Percentiles rank a stretch among this genome's conserved stretches.
These are phyloP conservation scores for Prosopis cineraria DNA, from an alignment of 306 rosid species.

Conservation along the genomic window DNA sequence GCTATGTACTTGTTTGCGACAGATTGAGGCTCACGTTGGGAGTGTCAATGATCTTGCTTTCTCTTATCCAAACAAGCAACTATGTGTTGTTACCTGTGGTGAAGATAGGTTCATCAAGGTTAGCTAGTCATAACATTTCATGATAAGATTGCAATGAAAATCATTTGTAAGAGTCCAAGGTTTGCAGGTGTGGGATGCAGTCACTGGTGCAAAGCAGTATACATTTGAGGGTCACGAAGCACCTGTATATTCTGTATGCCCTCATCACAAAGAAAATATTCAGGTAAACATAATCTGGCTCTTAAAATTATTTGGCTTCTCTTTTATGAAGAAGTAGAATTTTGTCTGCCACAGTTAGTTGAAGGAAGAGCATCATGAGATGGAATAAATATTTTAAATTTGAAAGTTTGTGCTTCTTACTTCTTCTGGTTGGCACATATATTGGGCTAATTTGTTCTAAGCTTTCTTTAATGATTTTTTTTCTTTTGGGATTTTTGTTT, in stretches of 20 bases:
- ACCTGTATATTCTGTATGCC: conserved; percentile 92
- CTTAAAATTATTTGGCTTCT: not conserved
- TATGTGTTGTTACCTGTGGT: conserved; percentile 90
- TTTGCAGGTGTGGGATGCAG: conserved; percentile 96
- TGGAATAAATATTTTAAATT: conserved; percentile 16
- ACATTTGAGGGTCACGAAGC: conserved; percentile 96
- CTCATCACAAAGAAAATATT: conserved; percentile 96
- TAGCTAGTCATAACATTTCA: conserved; percentile 41
- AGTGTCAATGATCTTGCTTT: conserved; percentile 98
- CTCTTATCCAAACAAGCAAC: conserved; percentile 96
- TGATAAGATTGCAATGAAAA: conserved; percentile 28
- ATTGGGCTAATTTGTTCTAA: no score
- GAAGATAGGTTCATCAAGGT: conserved; percentile 98
- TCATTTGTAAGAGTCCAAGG: conserved; percentile 31
- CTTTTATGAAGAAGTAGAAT: not conserved
- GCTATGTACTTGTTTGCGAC: conserved; percentile 32
- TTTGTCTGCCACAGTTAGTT: not conserved
- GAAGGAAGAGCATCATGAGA: conserved; percentile 22
- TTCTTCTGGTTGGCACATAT: conserved; percentile 19
- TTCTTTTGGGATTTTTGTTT: no score
- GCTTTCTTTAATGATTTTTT: no score
- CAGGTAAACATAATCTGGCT: conserved; percentile 57
- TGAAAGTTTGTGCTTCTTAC: conserved; percentile 22
- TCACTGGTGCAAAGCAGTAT: conserved; percentile 69
- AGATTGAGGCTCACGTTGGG: conserved; percentile 97